These are phyloP conservation scores for Dendrocalamus sinicus DNA, from an alignment of 176 grass and related monocot species.

Conservation along the genomic window DNA sequence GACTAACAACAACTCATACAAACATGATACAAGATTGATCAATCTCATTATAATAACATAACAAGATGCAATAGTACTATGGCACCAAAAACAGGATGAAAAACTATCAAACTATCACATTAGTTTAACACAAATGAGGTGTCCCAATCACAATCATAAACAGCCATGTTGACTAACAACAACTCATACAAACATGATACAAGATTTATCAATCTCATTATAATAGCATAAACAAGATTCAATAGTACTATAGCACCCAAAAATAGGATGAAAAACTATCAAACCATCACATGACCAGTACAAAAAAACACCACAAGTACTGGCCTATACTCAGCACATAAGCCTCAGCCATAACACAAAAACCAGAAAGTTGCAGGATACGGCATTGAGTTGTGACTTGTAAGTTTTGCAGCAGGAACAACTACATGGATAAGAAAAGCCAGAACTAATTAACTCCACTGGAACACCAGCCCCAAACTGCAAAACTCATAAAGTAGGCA, in stretches of 20 bases:
- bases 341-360: slow-evolving; percentile 6
- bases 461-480: neutral
- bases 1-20: neutral
- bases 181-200: neutral
- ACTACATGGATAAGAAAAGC: neutral
- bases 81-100: slow-evolving; percentile 9
- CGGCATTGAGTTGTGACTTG: neutral
- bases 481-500: slow-evolving; percentile 3
- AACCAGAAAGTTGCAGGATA: neutral
- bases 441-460: neutral
- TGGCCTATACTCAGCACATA: neutral
- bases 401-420: slow-evolving; percentile 13
- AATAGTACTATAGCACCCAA: neutral
- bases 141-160: slow-evolving; percentile 15
- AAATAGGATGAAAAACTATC: slow-evolving; percentile 4
- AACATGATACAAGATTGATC: neutral
- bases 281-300: neutral
- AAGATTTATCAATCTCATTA: neutral
- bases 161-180: neutral
- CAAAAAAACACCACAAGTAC: neutral
- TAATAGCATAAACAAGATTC: neutral
- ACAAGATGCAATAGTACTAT: neutral
- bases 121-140: neutral
- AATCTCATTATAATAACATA: neutral
- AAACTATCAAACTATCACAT: neutral